Conservation (phyloP, 352 stramenopile genomes). For the Pythium sukuiense region DNA sequence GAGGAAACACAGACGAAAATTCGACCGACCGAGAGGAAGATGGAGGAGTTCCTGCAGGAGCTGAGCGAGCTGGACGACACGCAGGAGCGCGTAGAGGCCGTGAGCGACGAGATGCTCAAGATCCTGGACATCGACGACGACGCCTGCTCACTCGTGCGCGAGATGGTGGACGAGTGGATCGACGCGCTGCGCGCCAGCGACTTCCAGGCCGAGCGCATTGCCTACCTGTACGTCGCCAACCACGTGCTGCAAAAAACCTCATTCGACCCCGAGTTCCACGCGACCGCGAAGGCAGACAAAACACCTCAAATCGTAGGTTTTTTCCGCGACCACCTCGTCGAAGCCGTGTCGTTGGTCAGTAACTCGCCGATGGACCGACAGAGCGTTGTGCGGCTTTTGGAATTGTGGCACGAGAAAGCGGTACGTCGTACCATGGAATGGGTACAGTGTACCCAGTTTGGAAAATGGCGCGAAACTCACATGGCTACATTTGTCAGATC, state of each 20-base stretch:
- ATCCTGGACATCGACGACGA: slow-evolving; percentile 33
- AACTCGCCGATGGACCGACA: slow-evolving; percentile 84
- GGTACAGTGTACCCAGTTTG: slow-evolving; percentile 8
- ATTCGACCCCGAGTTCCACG: slow-evolving; percentile 30
- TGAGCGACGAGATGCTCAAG: slow-evolving; percentile 74
- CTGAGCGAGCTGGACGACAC: slow-evolving; percentile 78
- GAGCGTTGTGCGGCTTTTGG: slow-evolving; percentile 67
- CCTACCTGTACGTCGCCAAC: slow-evolving; percentile 84
- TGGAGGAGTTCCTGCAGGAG: slow-evolving; percentile 81
- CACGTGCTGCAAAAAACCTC: slow-evolving; percentile 80
- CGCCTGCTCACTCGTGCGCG: slow-evolving; percentile 29
- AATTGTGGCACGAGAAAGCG: slow-evolving; percentile 79
- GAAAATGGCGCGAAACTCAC: slow-evolving; percentile 12
- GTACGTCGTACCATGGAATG: slow-evolving; percentile 22
- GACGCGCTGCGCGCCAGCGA: slow-evolving; percentile 62
- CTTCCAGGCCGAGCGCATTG: slow-evolving; percentile 78
- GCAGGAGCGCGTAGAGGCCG: slow-evolving; percentile 77
- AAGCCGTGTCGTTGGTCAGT: slow-evolving; percentile 79
- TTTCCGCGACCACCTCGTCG: slow-evolving; percentile 48
- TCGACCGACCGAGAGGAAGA: slow-evolving; percentile 19
- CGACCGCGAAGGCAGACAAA: slow-evolving; percentile 7
- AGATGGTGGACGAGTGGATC: slow-evolving; percentile 74
- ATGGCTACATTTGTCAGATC: slow-evolving; percentile 31
- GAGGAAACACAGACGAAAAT: slow-evolving; percentile 10
- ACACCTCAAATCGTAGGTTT: slow-evolving; percentile 22